phyloP scores from a whole-genome alignment of 1,139 yeast genomes.

The Geotrichum europaeum region DNA sequence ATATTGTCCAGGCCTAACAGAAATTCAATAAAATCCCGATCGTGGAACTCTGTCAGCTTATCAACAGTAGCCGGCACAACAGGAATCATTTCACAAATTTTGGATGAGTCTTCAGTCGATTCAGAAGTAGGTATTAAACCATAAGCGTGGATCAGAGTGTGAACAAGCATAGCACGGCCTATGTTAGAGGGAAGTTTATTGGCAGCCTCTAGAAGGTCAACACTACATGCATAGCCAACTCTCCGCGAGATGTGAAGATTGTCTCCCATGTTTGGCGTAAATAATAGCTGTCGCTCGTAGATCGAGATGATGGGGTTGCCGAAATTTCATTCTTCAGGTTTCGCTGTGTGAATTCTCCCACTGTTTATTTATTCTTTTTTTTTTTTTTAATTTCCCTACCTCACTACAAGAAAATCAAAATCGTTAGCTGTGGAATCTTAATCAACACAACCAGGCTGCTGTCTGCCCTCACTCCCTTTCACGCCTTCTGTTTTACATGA shows the following conservation, averaged over 20 bases:
- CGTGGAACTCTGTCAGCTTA: constrained; percentile 39
- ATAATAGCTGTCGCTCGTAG: background rate
- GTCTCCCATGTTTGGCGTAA: background rate
- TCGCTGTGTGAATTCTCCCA: background rate
- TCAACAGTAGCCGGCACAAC: constrained; percentile 25
- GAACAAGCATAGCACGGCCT: constrained; percentile 46
- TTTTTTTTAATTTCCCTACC: background rate
- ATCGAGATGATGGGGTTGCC: background rate
- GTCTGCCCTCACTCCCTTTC: background rate
- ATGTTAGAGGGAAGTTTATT: constrained; percentile 50
- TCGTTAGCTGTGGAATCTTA: background rate
- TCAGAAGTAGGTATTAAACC: constrained; percentile 29
- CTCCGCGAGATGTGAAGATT: constrained; percentile 1
- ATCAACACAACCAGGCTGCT: background rate
- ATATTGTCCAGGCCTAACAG: constrained; percentile 27
- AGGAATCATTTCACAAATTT: constrained; percentile 13
- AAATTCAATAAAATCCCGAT: constrained; percentile 36
- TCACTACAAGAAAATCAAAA: background rate
- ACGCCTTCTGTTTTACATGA: constrained; percentile 2
- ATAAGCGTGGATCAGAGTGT: constrained; percentile 42
- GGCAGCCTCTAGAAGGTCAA: constrained; percentile 34
- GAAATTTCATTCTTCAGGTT: background rate
- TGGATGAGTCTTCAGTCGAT: background rate
- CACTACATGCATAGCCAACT: constrained; percentile 30
- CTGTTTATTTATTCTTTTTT: background rate